These are phyloP conservation scores for Colletotrichum sp. DNA, from an alignment of 2,329 filamentous ascomycete genomes.

Conservation along the genomic window DNA sequence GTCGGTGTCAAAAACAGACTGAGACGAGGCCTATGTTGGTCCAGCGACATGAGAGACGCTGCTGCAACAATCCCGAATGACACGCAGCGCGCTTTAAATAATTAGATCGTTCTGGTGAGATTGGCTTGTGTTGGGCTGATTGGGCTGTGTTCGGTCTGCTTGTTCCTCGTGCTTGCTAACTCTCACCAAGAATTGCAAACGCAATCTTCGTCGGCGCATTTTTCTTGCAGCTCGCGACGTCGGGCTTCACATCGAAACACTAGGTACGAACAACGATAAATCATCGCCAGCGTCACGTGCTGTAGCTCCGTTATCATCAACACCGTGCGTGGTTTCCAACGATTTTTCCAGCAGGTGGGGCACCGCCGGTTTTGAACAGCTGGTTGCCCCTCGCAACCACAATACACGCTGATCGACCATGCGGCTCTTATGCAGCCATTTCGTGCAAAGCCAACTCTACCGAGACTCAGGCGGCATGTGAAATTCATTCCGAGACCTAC, in stretches of 20 bases:
- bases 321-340: not conserved
- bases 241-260: not conserved
- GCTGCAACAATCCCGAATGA: not conserved
- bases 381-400: conserved; percentile 20
- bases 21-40: not conserved
- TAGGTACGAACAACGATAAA: no score
- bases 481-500: not conserved
- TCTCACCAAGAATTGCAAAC: not conserved
- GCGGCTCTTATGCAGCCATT: not conserved
- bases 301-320: not conserved
- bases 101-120: not conserved
- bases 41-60: not conserved
- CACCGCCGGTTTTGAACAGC: not conserved
- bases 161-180: not conserved
- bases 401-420: not conserved
- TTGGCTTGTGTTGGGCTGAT: not conserved
- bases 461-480: not conserved
- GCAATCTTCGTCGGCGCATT: not conserved
- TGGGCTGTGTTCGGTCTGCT: not conserved
- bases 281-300: not conserved
- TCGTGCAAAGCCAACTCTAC: not conserved
- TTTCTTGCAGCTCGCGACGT: not conserved
- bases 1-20: not conserved
- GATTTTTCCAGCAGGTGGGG: not conserved
- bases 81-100: not conserved